Conservation (phyloP, 2,329 filamentous ascomycete species). For the Aspergillus intermedius region DNA sequence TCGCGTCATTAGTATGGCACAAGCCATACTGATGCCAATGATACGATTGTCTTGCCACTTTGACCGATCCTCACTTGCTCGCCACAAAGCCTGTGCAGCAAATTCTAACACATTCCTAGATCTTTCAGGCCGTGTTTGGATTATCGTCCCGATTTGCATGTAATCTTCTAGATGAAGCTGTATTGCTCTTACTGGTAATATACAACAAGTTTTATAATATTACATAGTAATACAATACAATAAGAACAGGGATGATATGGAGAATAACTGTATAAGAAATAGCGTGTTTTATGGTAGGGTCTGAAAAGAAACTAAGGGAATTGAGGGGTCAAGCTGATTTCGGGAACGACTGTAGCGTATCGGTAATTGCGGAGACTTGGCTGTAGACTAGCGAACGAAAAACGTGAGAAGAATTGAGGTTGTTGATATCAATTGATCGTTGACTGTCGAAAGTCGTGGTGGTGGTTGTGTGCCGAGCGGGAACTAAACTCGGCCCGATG, state of each 20-base stretch:
- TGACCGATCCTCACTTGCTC: not conserved
- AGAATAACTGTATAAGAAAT: not conserved
- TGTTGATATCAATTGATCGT: too few relatives aligned
- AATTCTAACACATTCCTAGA: not conserved
- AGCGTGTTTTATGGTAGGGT: not conserved
- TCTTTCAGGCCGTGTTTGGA: too few relatives aligned
- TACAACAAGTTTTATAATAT: not conserved
- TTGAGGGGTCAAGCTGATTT: not conserved
- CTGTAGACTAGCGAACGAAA: too few relatives aligned
- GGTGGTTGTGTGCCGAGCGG: too few relatives aligned
- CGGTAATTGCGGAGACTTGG: too few relatives aligned
- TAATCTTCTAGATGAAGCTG: not conserved
- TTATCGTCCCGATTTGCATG: not conserved
- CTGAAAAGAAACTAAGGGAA: not conserved
- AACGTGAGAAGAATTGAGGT: too few relatives aligned
- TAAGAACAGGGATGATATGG: not conserved
- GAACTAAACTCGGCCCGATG: too few relatives aligned
- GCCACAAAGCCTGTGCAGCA: not conserved
- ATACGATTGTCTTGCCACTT: not conserved
- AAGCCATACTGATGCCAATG: not conserved
- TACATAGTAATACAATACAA: not conserved
- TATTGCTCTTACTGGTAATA: not conserved
- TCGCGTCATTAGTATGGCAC: not conserved
- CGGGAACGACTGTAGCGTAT: too few relatives aligned
- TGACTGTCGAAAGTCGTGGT: too few relatives aligned